Evolutionary conservation across 306 rosid genomes (phyloP), one percentile per base, ranked within the genome.

Genomic region (Trifolium fragiferum): DNA sequence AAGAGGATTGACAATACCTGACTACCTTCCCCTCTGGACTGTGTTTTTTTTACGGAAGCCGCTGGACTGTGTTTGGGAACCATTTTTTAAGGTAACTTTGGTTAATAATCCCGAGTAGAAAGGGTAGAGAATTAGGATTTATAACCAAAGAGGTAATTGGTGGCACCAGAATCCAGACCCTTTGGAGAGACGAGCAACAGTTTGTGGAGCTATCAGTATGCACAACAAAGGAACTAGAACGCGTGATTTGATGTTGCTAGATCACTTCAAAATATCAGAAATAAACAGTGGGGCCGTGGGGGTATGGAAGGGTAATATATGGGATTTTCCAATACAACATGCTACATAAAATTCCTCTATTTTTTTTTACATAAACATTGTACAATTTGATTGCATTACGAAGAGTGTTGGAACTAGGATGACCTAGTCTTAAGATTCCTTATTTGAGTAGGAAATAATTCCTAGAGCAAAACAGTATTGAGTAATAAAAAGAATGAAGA

Each of bases 331-430:
- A 2, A 46, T 15, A 8, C 58, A 51, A 18, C 21, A 54, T 54
- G 33, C 33, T 55, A 20, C 35, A 10, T 21, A 21, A 55, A 10
- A 10, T 21, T 21, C 16, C 60, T 20, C 15, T 19, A 30, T 54
- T 4, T 18, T 3, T 7, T 19, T 18, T 53, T 53, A 19, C 60
- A 9, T 53, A 4, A 53, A 53, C 12, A 53, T 19, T 53, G 25
- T 53, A 54, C 30, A 54, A 11, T 21, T 21, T 21, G 33, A 21
- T 15, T 21, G 11, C 13, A 55, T 20, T 21, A 55, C 11, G 35
- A 55, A 20, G 32, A 21, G 61, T 55, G 62, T 55, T 10, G 33
- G 62, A 55, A 55, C 27, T 20, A 55, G 55, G 55, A 49, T n/a
- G 55, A 8, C 55, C 55, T 49, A 49, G 10, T 41, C 15, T 11